These are phyloP conservation scores for Termitomyces eurrhizus DNA, from an alignment of 768 basidiomycete genomes.

Conservation along the genomic window DNA sequence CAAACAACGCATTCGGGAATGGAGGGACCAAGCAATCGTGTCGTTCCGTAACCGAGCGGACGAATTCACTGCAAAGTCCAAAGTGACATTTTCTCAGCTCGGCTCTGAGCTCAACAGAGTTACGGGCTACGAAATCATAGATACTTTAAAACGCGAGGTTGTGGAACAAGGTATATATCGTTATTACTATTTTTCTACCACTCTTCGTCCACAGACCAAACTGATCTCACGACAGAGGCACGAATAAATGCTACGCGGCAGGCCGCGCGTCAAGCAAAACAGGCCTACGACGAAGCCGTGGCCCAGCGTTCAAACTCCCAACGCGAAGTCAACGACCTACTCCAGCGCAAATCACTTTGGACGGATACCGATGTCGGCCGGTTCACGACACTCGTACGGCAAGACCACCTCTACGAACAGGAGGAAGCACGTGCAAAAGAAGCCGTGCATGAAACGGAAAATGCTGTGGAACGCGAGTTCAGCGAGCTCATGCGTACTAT, in stretches of 20 bases:
- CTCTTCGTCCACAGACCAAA: background rate
- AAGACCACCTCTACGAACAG: slow-evolving; percentile 86
- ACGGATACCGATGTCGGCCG: slow-evolving; percentile 79
- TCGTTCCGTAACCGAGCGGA: slow-evolving; percentile 53
- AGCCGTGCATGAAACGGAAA: slow-evolving; percentile 66
- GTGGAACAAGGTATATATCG: slow-evolving; percentile 69
- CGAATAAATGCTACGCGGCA: slow-evolving; percentile 64
- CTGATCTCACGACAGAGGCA: slow-evolving; percentile 49
- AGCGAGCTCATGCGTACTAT: slow-evolving; percentile 85
- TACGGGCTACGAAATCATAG: slow-evolving; percentile 91
- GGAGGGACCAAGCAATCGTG: slow-evolving; percentile 43
- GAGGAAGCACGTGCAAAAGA: slow-evolving; percentile 69
- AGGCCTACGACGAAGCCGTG: slow-evolving; percentile 75
- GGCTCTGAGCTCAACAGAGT: slow-evolving; percentile 80
- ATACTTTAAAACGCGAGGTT: slow-evolving; percentile 72
- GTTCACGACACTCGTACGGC: slow-evolving; percentile 87
- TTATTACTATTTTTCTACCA: background rate
- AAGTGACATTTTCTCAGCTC: slow-evolving; percentile 63
- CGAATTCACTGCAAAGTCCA: slow-evolving; percentile 52
- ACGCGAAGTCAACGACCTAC: slow-evolving; percentile 91
- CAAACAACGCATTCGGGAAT: slow-evolving; percentile 41
- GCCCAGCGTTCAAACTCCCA: slow-evolving; percentile 78
- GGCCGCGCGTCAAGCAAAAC: slow-evolving; percentile 70
- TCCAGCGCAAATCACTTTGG: slow-evolving; percentile 95
- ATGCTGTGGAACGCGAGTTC: slow-evolving; percentile 83